phyloP scores from a whole-genome alignment of 345 rosid species.

The Boechera divaricarpa region DNA sequence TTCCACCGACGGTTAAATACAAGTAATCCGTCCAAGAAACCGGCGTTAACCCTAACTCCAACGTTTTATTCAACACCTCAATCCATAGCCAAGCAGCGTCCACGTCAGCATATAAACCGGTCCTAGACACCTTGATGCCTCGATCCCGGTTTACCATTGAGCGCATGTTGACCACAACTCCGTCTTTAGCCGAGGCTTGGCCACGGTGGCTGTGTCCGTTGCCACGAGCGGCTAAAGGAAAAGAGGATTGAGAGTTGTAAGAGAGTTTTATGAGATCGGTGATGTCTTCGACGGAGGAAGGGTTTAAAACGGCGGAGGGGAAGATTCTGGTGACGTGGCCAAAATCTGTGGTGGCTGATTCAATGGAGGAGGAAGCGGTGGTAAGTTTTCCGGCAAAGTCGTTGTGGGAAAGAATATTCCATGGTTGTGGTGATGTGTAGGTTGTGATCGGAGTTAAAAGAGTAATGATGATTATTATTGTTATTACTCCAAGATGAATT shows the following conservation, averaged over 20 bases:
- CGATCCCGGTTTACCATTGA: conserved; percentile 43
- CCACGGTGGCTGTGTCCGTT: conserved; percentile 73
- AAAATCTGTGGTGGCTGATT: conserved; percentile 61
- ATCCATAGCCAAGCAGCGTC: conserved; percentile 79
- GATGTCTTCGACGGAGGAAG: conserved; percentile 65
- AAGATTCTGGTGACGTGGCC: conserved; percentile 60
- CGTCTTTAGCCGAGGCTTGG: conserved; percentile 74
- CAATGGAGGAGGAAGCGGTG: conserved; percentile 37
- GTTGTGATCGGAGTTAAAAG: conserved; percentile 40
- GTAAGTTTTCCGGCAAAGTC: conserved; percentile 42
- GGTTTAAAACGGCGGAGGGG: conserved; percentile 73
- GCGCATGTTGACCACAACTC: conserved; percentile 81
- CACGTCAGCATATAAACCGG: conserved; percentile 61
- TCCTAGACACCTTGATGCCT: conserved; percentile 42
- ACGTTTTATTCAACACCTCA: conserved; percentile 66
- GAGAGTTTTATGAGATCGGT: conserved; percentile 53
- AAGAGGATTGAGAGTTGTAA: conserved; percentile 32
- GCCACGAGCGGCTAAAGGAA: conserved; percentile 80
- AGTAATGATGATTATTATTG: conserved; percentile 29
- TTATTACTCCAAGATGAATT: conserved; percentile 19
- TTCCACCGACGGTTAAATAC: conserved; percentile 90
- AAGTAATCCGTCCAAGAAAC: conserved; percentile 90
- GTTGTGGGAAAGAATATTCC: conserved; percentile 39
- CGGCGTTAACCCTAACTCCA: conserved; percentile 75
- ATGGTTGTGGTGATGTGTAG: conserved; percentile 39